Evolutionary conservation across 257 asterid genomes (phyloP), one percentile per base, ranked within the genome.

Genomic region (Petunia secreta): DNA sequence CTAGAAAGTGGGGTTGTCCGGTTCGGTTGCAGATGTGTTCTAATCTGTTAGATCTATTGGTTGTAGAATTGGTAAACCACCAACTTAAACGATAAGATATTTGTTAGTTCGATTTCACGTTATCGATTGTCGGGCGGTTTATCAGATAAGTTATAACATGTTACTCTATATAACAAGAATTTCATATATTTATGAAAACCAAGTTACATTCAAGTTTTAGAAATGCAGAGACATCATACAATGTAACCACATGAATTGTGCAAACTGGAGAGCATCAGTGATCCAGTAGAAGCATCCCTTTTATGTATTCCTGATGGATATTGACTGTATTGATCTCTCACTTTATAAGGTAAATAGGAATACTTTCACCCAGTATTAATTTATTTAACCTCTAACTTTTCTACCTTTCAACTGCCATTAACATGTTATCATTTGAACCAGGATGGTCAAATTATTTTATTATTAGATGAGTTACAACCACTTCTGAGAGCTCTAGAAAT

Each of bases 381-480:
- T 81, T 83, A 82, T 62, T 38, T 75, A 75, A 57, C 46, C 75
- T 48, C 64, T 85, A 66, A 74, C 78, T 79, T 83, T 83, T 75
- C 78, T 46, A 53, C 39, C 10, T 64, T 46, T 87, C 77, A 67
- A 82, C 38, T 77, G 44, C 14, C 84, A 55, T 79, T 75, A 67
- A 79, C 64, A 25, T 48, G 13, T 69, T 48, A 1, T 78, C 34
- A 4, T 54, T 62, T 76, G 41, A 82, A 85, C 74, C 96, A 94
- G 98, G 98, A 94, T 38, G 93, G 89, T 43, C 94, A 92, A 81
- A 83, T 94, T 68, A 91, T 90, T 77, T 40, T 94, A 64, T 85
- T 93, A 74, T 79, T 94, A 78, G 93, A 93, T 86, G 89, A 91
- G 88, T 75, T 79, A 67, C 83, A 57, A 50, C 84, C 54, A 79